These are phyloP conservation scores for Calonectria leucothoes DNA, from an alignment of 2,329 filamentous ascomycete genomes.

Conservation along the genomic window DNA sequence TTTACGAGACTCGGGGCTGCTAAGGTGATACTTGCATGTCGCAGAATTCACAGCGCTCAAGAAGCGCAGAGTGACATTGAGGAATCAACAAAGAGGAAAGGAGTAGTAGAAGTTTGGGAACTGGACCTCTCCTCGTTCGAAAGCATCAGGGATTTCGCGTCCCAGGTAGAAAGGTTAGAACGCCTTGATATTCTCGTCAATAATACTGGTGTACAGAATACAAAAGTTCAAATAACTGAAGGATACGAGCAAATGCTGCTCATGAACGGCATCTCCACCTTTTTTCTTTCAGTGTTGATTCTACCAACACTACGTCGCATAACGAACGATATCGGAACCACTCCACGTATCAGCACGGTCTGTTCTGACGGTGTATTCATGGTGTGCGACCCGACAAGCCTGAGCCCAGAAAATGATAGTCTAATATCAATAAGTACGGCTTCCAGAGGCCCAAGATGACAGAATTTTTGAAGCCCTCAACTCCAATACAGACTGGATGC, in stretches of 20 bases:
- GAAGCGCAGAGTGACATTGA: conserved; percentile 52
- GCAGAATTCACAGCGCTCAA: conserved; percentile 53
- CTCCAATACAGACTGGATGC: conserved; percentile 25
- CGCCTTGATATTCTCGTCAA: conserved; percentile 56
- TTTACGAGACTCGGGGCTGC: conserved; percentile 52
- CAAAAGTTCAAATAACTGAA: conserved; percentile 42
- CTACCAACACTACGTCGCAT: conserved; percentile 55
- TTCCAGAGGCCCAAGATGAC: conserved; percentile 46
- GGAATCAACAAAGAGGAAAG: conserved; percentile 35
- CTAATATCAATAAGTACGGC: conserved; percentile 41
- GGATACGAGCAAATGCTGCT: conserved; percentile 57
- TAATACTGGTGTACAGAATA: conserved; percentile 49
- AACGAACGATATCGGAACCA: conserved; percentile 45
- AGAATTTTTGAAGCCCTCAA: conserved; percentile 49
- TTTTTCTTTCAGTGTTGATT: conserved; percentile 56
- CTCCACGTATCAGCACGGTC: conserved; percentile 52
- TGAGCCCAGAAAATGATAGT: too few relatives aligned
- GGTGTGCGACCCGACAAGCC: neutral
- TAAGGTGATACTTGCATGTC: conserved; percentile 57
- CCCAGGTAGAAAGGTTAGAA: conserved; percentile 43
- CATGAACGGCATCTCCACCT: conserved; percentile 60
- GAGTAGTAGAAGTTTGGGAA: conserved; percentile 55
- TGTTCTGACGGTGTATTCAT: conserved; percentile 49
- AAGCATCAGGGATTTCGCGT: conserved; percentile 50
- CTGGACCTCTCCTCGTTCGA: conserved; percentile 56